Evolutionary conservation across 2,329 filamentous ascomycete genomes (phyloP).

Genomic region (Ceratocystis variospora): DNA sequence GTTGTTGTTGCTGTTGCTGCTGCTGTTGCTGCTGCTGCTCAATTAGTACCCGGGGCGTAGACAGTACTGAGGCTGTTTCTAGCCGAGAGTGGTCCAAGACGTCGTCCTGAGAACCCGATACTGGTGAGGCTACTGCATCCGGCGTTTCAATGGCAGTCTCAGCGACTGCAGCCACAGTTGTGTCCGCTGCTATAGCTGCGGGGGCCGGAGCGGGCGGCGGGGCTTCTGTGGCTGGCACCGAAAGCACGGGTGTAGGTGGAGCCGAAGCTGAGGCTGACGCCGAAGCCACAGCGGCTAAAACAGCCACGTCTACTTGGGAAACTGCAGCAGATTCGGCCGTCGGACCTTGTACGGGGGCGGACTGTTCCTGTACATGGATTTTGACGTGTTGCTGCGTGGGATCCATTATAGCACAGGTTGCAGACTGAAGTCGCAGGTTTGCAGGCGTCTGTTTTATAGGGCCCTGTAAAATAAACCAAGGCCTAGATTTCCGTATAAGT

Average conservation of each 20-base stretch:
- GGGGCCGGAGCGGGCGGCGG: neutral
- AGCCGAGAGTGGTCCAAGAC: neutral
- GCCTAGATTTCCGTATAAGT: neutral
- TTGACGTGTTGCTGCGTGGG: neutral
- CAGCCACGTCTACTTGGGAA: slow-evolving; percentile 5
- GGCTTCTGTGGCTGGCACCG: neutral
- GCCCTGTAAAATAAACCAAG: neutral
- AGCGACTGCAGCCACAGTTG: neutral
- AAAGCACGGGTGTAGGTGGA: neutral
- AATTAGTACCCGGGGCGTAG: neutral
- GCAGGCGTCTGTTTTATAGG: neutral
- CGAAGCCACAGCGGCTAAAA: neutral
- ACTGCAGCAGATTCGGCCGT: neutral
- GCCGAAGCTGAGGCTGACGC: neutral
- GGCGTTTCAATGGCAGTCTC: neutral
- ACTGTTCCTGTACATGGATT: slow-evolving; percentile 2
- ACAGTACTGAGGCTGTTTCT: neutral
- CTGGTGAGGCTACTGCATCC: neutral
- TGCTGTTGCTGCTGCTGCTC: slow-evolving; percentile 7
- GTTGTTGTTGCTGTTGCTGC: neutral
- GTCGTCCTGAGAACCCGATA: neutral
- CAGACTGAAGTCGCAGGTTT: neutral
- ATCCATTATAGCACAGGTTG: neutral
- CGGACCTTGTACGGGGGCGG: neutral
- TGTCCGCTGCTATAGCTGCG: neutral